Evolutionary conservation across 1,284 basidiomycete genomes (phyloP), one percentile per base, ranked within the genome.

Genomic region (Ceratobasidium papillatum): DNA sequence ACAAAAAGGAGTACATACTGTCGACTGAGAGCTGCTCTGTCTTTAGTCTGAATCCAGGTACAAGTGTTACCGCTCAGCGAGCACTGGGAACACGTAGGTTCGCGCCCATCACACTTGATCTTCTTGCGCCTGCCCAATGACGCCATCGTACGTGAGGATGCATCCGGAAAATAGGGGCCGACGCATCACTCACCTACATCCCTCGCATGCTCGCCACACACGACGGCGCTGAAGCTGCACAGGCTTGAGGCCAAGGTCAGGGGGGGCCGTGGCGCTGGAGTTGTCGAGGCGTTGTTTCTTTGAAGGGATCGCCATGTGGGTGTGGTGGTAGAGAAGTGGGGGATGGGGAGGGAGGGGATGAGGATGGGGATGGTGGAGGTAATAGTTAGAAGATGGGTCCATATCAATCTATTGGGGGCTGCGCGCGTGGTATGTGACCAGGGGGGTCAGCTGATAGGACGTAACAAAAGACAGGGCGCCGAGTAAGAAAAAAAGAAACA

Each of bases 21-120:
- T 85, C 92, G 86, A 80, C 93, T 94, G 76, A 94, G 83, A 4
- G 92, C 92, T 45, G 93, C 92, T 80, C 92, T 87, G 81, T 94
- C 92, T 83, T 93, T 94, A 9, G 92, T 94, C 83, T 94, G 92
- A 52, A 94, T 84, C 92, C 92, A 94, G 52, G 91, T 92, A 80
- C 92, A 94, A 78, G 89, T 87, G 3, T 91, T 90, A 68, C 88
- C 88, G 12, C 91, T 91, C 47, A 88, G 83, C 17, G 87, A 81
- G 80, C 92, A 94, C 79, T 94, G 93, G 0, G 91, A 90, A 78
- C 92, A 94, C n/a, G 90, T 91, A 14, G 92, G 92, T 80, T 94
- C 92, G 78, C 84, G 87, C 77, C 92, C 93, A 84, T 94, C 93
- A 82, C 93, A 94, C 81, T 94, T 94, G 81, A 94, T 94, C 87